A percentile compares a stretch with the other conserved stretches of the same genome.
phyloP scores from a whole-genome alignment of 345 rosid species.

The Dovyalis caffra region DNA sequence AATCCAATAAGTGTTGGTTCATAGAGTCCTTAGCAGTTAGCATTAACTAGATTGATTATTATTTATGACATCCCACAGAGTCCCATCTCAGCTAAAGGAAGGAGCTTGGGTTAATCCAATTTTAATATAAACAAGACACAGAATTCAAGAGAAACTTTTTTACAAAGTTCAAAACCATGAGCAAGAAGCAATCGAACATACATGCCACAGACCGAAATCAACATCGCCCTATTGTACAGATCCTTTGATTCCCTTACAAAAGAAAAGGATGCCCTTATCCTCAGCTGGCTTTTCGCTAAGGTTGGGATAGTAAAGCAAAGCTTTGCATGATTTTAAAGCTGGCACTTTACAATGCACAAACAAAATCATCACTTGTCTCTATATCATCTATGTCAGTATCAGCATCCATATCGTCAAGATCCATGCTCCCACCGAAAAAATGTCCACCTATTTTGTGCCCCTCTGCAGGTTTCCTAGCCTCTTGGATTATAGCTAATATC shows the following conservation, averaged over 20 bases:
- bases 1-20: no score
- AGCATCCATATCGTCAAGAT: constrained; percentile 55
- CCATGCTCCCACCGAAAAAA: constrained; percentile 43
- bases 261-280: constrained; percentile 14
- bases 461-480: constrained; percentile 16
- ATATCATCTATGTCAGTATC: constrained; percentile 42
- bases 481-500: constrained; percentile 14
- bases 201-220: background rate
- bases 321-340: background rate
- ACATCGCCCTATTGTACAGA: background rate
- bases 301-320: background rate
- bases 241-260: background rate
- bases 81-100: no score
- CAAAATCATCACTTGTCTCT: constrained; percentile 78
- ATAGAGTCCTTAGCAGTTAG: no score
- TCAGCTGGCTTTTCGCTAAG: constrained; percentile 1
- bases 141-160: no score
- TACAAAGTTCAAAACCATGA: no score
- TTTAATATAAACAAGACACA: no score
- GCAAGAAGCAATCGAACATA: background rate
- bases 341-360: constrained; percentile 55
- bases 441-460: constrained; percentile 7
- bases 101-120: no score
- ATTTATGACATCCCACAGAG: no score
- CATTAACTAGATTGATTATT: no score